Percentiles rank a stretch among this genome's conserved stretches.
Conservation (phyloP, 129 eudicot genomes). For the Helichrysum umbraculigerum region DNA sequence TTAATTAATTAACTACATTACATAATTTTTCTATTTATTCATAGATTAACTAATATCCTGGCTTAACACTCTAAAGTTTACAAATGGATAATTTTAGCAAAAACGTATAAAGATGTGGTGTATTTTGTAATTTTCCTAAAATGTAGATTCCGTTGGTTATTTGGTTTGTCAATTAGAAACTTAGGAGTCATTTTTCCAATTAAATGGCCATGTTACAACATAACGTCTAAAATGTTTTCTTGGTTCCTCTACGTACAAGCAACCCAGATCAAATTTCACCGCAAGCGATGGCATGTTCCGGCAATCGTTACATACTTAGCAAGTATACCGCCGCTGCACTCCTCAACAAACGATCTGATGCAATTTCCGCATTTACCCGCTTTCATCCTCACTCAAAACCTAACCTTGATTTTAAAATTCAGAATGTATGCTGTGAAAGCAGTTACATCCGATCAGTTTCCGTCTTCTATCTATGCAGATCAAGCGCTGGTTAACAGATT, state of each 20-base stretch:
- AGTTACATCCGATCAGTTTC: slow-evolving; percentile 10
- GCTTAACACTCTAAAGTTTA: too few relatives aligned
- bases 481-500: not conserved
- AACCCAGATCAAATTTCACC: not conserved
- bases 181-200: not conserved
- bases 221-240: not conserved
- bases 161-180: not conserved
- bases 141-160: not conserved
- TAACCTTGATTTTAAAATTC: not conserved
- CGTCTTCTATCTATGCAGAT: not conserved
- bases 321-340: not conserved
- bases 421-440: slow-evolving; percentile 19
- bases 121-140: not conserved
- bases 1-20: too few relatives aligned
- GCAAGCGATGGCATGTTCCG: slow-evolving; percentile 18
- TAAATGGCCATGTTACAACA: not conserved
- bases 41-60: too few relatives aligned
- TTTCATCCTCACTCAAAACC: slow-evolving; percentile 18
- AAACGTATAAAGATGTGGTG: too few relatives aligned
- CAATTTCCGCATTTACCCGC: slow-evolving; percentile 1
- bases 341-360: slow-evolving; percentile 16
- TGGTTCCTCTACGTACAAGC: slow-evolving; percentile 9
- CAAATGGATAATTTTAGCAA: too few relatives aligned
- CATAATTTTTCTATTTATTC: too few relatives aligned
- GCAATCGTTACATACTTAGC: slow-evolving; percentile 1